Base-by-base conservation (phyloP, 2,329 filamentous ascomycete species). In the Penicillium sp. region DNA sequence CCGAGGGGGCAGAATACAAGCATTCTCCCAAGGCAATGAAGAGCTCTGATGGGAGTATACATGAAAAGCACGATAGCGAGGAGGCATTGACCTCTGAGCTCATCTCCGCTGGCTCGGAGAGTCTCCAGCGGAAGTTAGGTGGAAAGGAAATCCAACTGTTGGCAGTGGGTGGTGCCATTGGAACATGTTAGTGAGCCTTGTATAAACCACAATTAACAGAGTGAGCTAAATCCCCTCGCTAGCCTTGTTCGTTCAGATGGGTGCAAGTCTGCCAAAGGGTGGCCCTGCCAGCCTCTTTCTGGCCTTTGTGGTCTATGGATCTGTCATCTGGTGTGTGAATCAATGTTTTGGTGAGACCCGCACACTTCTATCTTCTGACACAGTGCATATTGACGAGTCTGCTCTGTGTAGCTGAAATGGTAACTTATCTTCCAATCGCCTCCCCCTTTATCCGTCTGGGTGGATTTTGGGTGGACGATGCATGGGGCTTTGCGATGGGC, bases 211-310 rank as follows among this genome's bases (percentile, higher is more conserved):
- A 16, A 35, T 16, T 16, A 35, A 22, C 27, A 41, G 5, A 25
- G 22, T 29, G 8, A 6, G 19, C 39, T 48, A 8, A 52, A 25
- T 36, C 31, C 6, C 3, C n/a, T 41, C 5, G 12, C 25, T 42
- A 60, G 59, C 61, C n/a, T 45, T 64, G 2, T 64, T 59, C 34
- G 60, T 64, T 12, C 58, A 60, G 42, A 72, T 71, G 59, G 69
- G 67, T 6, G 61, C 63, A 11, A 58, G 58, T 2, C 60, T 71
- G 0, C 64, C 65, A 7, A 69, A 71, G 34, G 62, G 62, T 2
- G 69, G 70, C 2, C 69, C 69, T 0, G 70, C 63, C 0, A 61
- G 67, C 0, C 57, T 72, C 10, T 64, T 72, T 43, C 38, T 72
- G 2, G 69, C 66, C 0, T 62, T 62, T 37, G 35, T 61, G 1